Conservation (phyloP, 2,329 filamentous ascomycete species). For the Arthrocladium fulminans region DNA sequence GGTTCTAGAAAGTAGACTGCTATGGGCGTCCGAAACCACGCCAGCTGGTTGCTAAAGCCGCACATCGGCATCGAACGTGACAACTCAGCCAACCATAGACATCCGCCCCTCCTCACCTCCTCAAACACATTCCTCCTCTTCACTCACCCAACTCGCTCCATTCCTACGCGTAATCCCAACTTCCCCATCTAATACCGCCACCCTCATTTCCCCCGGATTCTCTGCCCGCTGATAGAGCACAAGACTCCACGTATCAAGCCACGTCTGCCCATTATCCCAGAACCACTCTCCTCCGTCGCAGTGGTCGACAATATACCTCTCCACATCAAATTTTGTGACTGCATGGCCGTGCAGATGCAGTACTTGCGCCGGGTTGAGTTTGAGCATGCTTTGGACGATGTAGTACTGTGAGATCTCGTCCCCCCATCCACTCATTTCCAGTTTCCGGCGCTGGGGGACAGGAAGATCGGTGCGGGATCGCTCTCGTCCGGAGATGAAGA, state of each 20-base stretch:
- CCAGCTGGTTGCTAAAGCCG: no score
- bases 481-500: neutral
- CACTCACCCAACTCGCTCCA: neutral
- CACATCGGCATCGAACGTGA: no score
- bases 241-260: constrained; percentile 49
- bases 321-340: constrained; percentile 49
- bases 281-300: constrained; percentile 50
- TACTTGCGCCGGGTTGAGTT: constrained; percentile 52
- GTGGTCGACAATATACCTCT: constrained; percentile 39
- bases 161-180: neutral
- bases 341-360: constrained; percentile 50
- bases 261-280: constrained; percentile 55
- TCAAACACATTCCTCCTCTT: no score
- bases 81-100: neutral
- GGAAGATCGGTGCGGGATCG: constrained; percentile 16
- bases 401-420: constrained; percentile 57
- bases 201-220: constrained; percentile 30
- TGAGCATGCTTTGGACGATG: constrained; percentile 56
- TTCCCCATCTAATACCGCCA: neutral
- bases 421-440: constrained; percentile 50
- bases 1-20: no score
- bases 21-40: no score
- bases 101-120: neutral
- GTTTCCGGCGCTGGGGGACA: constrained; percentile 38
- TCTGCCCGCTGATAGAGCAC: constrained; percentile 49